Conservation (phyloP, 805 yeast genomes). For the Hanseniaspora lindneri region DNA sequence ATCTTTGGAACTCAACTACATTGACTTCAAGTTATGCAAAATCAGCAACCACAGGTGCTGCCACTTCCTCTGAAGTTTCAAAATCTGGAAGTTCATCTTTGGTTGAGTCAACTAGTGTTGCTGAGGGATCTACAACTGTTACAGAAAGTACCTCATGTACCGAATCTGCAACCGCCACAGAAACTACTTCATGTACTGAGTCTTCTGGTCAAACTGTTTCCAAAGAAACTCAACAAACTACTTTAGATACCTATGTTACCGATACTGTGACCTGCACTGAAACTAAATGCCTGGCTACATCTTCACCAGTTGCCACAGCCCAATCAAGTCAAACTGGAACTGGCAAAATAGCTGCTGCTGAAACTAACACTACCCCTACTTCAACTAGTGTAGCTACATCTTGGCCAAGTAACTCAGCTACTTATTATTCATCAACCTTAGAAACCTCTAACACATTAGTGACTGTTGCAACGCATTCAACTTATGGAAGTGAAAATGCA, state of each 20-base stretch:
- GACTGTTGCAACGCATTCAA: no score
- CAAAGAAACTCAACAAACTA: background rate
- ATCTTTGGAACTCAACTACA: no score
- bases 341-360: background rate
- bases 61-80: no score
- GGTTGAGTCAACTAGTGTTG: no score
- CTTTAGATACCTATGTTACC: background rate
- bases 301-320: background rate
- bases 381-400: background rate
- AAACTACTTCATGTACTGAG: background rate
- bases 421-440: no score
- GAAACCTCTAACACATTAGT: no score
- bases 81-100: no score
- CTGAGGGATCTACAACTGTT: no score
- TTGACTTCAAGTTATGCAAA: no score
- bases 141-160: no score
- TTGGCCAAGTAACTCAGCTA: background rate
- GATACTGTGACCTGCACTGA: slow-evolving; percentile 9
- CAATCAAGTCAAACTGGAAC: background rate
- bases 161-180: background rate
- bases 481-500: background rate
- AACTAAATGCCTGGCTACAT: background rate
- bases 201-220: background rate
- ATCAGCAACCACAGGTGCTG: no score
- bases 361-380: no score